Percentiles rank a stretch among this genome's conserved stretches.
Evolutionary conservation across 106 monocot genomes (phyloP).

Genomic region (Dendrobium huoshanense): DNA sequence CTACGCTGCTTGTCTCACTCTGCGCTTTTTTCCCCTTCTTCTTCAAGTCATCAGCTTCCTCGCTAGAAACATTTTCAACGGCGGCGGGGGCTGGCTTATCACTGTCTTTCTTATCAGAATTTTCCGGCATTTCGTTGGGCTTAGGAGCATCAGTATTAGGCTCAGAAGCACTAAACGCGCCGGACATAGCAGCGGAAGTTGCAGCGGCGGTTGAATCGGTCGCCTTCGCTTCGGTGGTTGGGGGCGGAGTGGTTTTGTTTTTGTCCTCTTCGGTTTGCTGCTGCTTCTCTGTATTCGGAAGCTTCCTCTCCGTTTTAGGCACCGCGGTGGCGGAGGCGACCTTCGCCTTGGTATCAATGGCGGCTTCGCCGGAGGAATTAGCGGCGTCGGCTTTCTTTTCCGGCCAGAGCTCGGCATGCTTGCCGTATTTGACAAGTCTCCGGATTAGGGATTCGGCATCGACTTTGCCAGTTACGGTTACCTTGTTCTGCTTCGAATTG

Average conservation of each 20-base stretch:
- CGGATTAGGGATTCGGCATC: constrained; percentile 47
- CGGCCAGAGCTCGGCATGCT: constrained; percentile 66
- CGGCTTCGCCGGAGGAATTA: not conserved
- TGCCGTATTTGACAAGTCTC: constrained; percentile 47
- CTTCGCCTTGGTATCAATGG: not conserved
- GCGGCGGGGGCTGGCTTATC: not conserved
- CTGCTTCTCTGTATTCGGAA: not conserved
- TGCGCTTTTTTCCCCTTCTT: constrained; percentile 17
- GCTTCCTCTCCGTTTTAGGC: constrained; percentile 10
- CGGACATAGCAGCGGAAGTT: not conserved
- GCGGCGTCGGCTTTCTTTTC: constrained; percentile 22
- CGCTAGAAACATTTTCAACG: not conserved
- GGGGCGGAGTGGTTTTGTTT: not conserved
- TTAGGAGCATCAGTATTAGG: not conserved
- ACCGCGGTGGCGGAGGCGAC: not conserved
- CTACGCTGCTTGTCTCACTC: not conserved
- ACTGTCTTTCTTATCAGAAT: not conserved
- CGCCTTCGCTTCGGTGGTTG: not conserved
- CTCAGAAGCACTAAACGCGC: not conserved
- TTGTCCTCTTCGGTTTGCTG: not conserved
- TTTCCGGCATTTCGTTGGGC: not conserved
- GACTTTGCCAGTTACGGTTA: constrained; percentile 38
- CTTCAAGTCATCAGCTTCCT: not conserved
- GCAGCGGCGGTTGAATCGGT: not conserved
- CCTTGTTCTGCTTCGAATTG: constrained; percentile 53